Evolutionary conservation across 2,329 filamentous ascomycete species (phyloP), one percentile per base, ranked within the genome.

Genomic region (Aspergillus aculeatinus): DNA sequence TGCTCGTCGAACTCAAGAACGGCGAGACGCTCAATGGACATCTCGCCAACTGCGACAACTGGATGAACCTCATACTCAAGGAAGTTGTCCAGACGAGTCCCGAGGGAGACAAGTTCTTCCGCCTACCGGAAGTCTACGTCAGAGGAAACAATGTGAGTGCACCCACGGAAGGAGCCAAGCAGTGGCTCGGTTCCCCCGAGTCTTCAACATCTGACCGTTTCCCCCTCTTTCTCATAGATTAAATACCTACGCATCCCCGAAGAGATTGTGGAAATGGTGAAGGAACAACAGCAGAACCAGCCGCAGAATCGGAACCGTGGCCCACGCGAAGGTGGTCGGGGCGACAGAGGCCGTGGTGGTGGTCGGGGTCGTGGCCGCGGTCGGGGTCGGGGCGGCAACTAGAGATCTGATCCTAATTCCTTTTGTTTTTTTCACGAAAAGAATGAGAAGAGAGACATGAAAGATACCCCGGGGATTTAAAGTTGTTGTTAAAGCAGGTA

Each of bases 51-150:
- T 99, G 94, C 87, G 95, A 99, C 77, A 99, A 94, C 52, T 99
- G 95, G 92, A 99, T 99, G 95, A 99, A 99, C 80, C 82, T 99
- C 69, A 98, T 94, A 2, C 80, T 99, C 67, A 96, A 95, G 78
- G 95, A 98, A 77, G 96, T 99, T 23, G 91, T 98, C 39, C 94
- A 98, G 79, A 98, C 95, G 19, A 96, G 90, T 74, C 88, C 94
- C 25, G 94, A 98, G 72, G 95, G 92, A 64, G 93, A 98, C 78
- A 93, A 90, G 74, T 99, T 99, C 78, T 89, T 92, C 77, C 85
- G 92, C 72, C 81, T 99, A 77, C 89, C 92, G 39, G 96, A 99
- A 76, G 92, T 94, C 60, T 99, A 99, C 73, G 91, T 99, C 55
- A 90, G 96, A 74, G 95, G 95, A 62, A 99, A 98, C 79, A 99